Evolutionary conservation across 805 yeast species (phyloP), one percentile per base, ranked within the genome.

Genomic region (Myxozyma mucilagina): DNA sequence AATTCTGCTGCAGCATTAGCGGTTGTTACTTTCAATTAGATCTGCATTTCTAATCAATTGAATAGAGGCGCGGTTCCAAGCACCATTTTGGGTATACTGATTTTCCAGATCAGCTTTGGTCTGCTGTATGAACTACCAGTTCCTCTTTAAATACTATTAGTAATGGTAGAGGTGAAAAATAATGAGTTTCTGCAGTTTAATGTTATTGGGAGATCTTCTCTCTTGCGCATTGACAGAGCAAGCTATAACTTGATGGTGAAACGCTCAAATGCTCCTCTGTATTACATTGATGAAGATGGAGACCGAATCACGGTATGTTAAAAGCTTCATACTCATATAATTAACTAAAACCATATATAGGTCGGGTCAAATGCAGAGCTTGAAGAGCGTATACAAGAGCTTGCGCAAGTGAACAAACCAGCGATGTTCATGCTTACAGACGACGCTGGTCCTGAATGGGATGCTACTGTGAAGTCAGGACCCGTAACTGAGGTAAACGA

Each of bases 211-310:
- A 49, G 42, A 18, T 31, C 47, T 35, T 18, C 16, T 41, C 58
- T 52, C 18, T 29, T 60, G 16, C 54, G 41, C 6, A 36, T 60
- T 3, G 44, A 29, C 11, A 10, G 43, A 3, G 57, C 38, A 6
- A 31, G 49, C 20, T 61, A 58, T 42, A 57, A 58, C 38, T 44
- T 20, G n/a, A 31, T 18, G 18, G 58, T 61, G 13, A 53, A 53
- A 47, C 13, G 38, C 14, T 18, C 42, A 11, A 59, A 59, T 14
- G 52, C 65, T n/a, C 59, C 59, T 18, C 39, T 61, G 16, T 50
- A 47, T 56, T 61, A 61, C 50, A 39, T 47, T 34, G 65, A 61
- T 32, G 65, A 61, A 24, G 65, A 61, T 11, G 63, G 63, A 18
- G 65, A 61, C 45, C 48, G 56, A 4, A 61, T 61, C 24, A 54